Evolutionary conservation across 352 stramenopile species (phyloP).

Genomic region (Phytopythium kandeliae): DNA sequence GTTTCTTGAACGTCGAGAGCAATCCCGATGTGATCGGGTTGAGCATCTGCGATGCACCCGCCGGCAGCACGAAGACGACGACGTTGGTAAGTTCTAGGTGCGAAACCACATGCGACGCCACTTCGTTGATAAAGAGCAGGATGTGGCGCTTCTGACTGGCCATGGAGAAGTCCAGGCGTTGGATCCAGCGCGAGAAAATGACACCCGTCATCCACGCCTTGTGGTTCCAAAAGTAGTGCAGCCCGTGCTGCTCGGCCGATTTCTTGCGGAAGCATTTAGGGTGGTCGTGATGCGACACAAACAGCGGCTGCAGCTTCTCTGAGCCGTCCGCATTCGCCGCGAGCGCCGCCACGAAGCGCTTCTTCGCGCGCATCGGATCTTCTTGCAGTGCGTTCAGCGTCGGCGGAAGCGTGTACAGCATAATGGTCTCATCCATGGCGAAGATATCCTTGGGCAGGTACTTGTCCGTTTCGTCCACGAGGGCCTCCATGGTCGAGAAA

Average conservation of each 20-base stretch:
- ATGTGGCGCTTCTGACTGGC: slow-evolving; percentile 69
- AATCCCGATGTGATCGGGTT: slow-evolving; percentile 65
- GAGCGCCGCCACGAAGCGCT: slow-evolving; percentile 62
- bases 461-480: slow-evolving; percentile 62
- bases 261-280: slow-evolving; percentile 78
- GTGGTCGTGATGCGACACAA: slow-evolving; percentile 74
- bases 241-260: slow-evolving; percentile 62
- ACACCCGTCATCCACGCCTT: slow-evolving; percentile 83
- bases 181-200: slow-evolving; percentile 79
- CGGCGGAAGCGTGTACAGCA: slow-evolving; percentile 69
- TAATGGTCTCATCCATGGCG: slow-evolving; percentile 63
- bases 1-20: slow-evolving; percentile 65
- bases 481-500: slow-evolving; percentile 55
- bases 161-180: slow-evolving; percentile 79
- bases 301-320: slow-evolving; percentile 74
- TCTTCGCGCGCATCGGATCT: slow-evolving; percentile 55
- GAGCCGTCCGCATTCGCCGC: slow-evolving; percentile 65
- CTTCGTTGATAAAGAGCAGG: slow-evolving; percentile 73
- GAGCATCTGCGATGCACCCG: slow-evolving; percentile 43
- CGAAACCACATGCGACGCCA: slow-evolving; percentile 65
- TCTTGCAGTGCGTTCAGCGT: slow-evolving; percentile 37
- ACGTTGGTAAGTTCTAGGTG: slow-evolving; percentile 77
- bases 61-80: slow-evolving; percentile 52
- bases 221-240: slow-evolving; percentile 83
- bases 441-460: slow-evolving; percentile 73